Evolutionary conservation across 2,329 filamentous ascomycete species (phyloP).

Genomic region (Epichloe gansuensis): DNA sequence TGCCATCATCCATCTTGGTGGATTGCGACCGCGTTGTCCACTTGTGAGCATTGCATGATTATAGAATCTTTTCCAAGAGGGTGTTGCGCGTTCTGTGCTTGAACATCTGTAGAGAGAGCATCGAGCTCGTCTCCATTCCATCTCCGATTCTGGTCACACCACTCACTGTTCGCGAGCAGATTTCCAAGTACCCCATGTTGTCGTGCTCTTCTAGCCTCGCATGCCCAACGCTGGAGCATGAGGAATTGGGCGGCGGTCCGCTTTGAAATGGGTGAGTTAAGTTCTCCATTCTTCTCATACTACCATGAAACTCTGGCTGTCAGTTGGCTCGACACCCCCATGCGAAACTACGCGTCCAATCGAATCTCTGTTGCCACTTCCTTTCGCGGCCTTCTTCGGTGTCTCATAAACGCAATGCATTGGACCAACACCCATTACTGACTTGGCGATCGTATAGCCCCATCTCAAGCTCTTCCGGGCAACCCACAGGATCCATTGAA

Average conservation of each 20-base stretch:
- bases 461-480: slow-evolving; percentile 47
- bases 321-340: neutral
- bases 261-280: slow-evolving; percentile 16
- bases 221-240: slow-evolving; percentile 10
- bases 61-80: neutral
- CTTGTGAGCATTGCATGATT: neutral
- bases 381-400: neutral
- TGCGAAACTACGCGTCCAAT: neutral
- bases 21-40: neutral
- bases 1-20: neutral
- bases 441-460: slow-evolving; percentile 26
- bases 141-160: neutral
- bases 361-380: neutral
- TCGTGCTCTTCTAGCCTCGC: slow-evolving; percentile 8
- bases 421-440: slow-evolving; percentile 3
- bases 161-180: neutral
- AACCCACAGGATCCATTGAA: slow-evolving; percentile 38
- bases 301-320: neutral
- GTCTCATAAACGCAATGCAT: slow-evolving; percentile 1
- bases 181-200: neutral
- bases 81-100: neutral
- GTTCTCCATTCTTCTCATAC: slow-evolving; percentile 3
- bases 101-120: neutral
- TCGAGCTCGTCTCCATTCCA: neutral
- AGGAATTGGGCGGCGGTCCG: slow-evolving; percentile 12